Base-by-base conservation (phyloP, 2,329 filamentous ascomycete genomes). In the Penicillium sp. region DNA sequence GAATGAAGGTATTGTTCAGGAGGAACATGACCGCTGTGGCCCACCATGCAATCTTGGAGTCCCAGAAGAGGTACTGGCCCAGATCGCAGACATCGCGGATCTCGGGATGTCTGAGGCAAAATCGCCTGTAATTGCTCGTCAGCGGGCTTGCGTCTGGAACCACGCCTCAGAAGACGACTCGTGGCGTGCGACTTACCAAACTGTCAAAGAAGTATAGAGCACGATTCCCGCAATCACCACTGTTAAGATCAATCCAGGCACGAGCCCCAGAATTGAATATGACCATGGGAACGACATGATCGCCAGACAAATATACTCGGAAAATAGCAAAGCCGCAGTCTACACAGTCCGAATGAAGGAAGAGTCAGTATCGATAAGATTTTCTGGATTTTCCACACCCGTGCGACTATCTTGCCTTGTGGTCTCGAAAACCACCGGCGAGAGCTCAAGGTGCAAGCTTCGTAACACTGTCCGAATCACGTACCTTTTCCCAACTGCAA, bases 281-380 rank as follows among this genome's bases (percentile, higher is more conserved):
- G 89, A 95, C 79, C 87, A 95, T 0, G 90, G 90, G 59, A 96
- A 96, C 43, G 88, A 94, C 90, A 96, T 95, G 65, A 95, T 95
- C 24, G 80, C 80, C 70, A 96, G 73, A 66, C 89, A 95, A 50
- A 96, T 96, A 67, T 96, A 96, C 74, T 96, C 90, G 43, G 88
- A 93, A 71, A 96, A 95, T 44, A 96, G 81, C 58, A 95, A 69
- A 1, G 85, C 89, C 0, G 90, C 89, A 45, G 90, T 95, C 85
- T 86, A 60, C 9, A 1, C 8, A 32, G 29, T 32, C 8, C 8
- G 29, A 32, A 32, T 32, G 8, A 3, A 32, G 8, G 29, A 11
- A 32, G 7, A 8, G 29, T 32, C 29, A 32, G 29, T 11, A 32
- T 32, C 11, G 8, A 32, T 32, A 7, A 11, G 8, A 32, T 18